Evolutionary conservation across 805 yeast genomes (phyloP).

Genomic region (Candida taoyuanica): DNA sequence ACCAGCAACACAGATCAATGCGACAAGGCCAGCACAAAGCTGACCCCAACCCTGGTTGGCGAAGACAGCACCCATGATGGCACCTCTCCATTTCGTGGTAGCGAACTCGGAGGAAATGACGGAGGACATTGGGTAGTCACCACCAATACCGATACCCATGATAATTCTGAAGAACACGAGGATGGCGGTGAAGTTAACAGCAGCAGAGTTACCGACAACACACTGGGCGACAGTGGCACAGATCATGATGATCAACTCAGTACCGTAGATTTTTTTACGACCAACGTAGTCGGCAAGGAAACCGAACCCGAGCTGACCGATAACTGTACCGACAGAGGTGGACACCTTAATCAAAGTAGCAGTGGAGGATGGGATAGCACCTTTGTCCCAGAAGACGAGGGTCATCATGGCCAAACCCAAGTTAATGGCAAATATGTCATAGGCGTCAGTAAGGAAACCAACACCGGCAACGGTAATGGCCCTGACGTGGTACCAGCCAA

Average conservation of each 20-base stretch:
- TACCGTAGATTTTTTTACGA: slow-evolving; percentile 83
- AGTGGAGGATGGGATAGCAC: slow-evolving; percentile 63
- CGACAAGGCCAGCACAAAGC: slow-evolving; percentile 79
- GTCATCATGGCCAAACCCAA: slow-evolving; percentile 75
- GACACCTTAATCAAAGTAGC: slow-evolving; percentile 77
- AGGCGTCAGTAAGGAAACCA: slow-evolving; percentile 90
- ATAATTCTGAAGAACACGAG: slow-evolving; percentile 75
- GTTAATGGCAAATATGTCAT: slow-evolving; percentile 88
- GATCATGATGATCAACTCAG: slow-evolving; percentile 81
- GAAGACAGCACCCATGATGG: slow-evolving; percentile 93
- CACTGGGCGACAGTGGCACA: slow-evolving; percentile 76
- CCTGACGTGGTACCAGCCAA: slow-evolving; percentile 80
- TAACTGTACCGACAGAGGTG: slow-evolving; percentile 90
- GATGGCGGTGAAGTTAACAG: slow-evolving; percentile 67
- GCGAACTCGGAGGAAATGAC: slow-evolving; percentile 89
- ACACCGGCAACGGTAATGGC: slow-evolving; percentile 87
- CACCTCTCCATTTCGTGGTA: slow-evolving; percentile 97
- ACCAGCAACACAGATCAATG: slow-evolving; percentile 70
- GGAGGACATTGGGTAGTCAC: slow-evolving; percentile 94
- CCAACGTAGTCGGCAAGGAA: slow-evolving; percentile 76
- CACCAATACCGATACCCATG: slow-evolving; percentile 97
- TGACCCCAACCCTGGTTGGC: slow-evolving; percentile 98
- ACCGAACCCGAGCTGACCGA: slow-evolving; percentile 88
- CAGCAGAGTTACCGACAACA: slow-evolving; percentile 65
- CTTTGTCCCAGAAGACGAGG: slow-evolving; percentile 65